A percentile compares a stretch with the other conserved stretches of the same genome.
Evolutionary conservation across 2,329 filamentous ascomycete species (phyloP).

Genomic region (Huntiella decipiens): DNA sequence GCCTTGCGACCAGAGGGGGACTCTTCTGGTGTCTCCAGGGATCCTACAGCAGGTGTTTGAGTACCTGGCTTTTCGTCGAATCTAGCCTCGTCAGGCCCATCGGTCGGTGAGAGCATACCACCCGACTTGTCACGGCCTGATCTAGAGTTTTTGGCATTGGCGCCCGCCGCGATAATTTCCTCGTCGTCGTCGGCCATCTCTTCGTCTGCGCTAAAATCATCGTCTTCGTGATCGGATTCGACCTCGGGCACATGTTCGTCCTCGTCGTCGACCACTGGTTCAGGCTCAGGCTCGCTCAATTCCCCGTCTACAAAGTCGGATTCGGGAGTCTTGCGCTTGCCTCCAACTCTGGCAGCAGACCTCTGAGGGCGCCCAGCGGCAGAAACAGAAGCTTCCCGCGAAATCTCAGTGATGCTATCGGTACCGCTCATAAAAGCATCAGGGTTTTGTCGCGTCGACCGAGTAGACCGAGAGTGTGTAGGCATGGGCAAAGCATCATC

Average conservation of each 20-base stretch:
- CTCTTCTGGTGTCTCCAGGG: slow-evolving; percentile 10
- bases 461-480: slow-evolving; percentile 15
- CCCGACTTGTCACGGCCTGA: slow-evolving; percentile 27
- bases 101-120: slow-evolving; percentile 9
- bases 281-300: slow-evolving; percentile 50
- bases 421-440: slow-evolving; percentile 30
- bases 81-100: slow-evolving; percentile 1
- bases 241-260: slow-evolving; percentile 41
- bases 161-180: slow-evolving; percentile 24
- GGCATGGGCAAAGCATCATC: neutral
- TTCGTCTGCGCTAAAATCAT: slow-evolving; percentile 38
- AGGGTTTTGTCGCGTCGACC: slow-evolving; percentile 46
- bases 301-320: slow-evolving; percentile 27
- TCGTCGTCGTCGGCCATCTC: slow-evolving; percentile 35
- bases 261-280: slow-evolving; percentile 43
- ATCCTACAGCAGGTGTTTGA: slow-evolving; percentile 4
- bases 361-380: slow-evolving; percentile 30
- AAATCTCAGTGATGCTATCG: slow-evolving; percentile 19
- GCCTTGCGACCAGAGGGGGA: slow-evolving; percentile 5
- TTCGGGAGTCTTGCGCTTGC: slow-evolving; percentile 22
- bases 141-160: slow-evolving; percentile 28
- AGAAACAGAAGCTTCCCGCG: slow-evolving; percentile 17
- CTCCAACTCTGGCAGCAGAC: slow-evolving; percentile 29
- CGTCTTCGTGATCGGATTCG: slow-evolving; percentile 36
- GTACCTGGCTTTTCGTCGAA: neutral